Base-by-base conservation (phyloP, 2,329 filamentous ascomycete species). In the Leptographium galeiforme region DNA sequence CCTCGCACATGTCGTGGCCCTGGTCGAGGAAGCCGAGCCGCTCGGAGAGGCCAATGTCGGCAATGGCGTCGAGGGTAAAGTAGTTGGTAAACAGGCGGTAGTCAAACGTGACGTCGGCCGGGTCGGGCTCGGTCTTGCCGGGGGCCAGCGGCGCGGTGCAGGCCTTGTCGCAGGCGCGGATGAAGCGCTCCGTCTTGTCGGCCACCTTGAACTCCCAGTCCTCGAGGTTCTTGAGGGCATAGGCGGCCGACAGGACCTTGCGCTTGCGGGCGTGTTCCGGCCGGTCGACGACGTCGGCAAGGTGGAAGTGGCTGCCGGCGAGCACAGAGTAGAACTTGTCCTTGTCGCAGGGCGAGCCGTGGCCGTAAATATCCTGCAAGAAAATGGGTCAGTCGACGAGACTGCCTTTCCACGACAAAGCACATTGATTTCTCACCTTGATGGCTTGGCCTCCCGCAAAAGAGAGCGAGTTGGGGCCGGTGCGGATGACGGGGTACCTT, bases 121-220 rank as follows among this genome's bases (percentile, higher is more conserved):
- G 55, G 6, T 60, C 57, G 0, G 67, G 65, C 6, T 52, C 50
- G 18, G 53, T 52, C 6, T 59, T 60, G 16, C 64, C 59, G 12
- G 64, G 62, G 8, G 69, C 61, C 18, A 30, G 19, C 1, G 71
- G 68, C 0, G 58, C 55, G 4, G 70, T 72, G 54, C 72, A 72
- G 34, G 61, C 63, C 36, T 58, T 57, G 57, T 78, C 74, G 34
- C 72, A 66, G 44, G 70, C 67, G 14, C 60, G 64, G 50, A 77
- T 64, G 32, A 77, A 62, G 13, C 70, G 66, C 18, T 68, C 63
- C 0, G 69, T 66, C 61, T 76, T 78, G 56, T 78, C 74, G 13
- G 72, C 71, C 4, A 79, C 74, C 57, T 77, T 78, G 63, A 71
- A 70, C 56, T 78, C 75, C 75, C 75, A 78, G 7, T 65, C 67